A percentile compares a stretch with the other conserved stretches of the same genome.
These are phyloP conservation scores for Kwoniella botswanensis DNA, from an alignment of 768 basidiomycete species.

Conservation along the genomic window DNA sequence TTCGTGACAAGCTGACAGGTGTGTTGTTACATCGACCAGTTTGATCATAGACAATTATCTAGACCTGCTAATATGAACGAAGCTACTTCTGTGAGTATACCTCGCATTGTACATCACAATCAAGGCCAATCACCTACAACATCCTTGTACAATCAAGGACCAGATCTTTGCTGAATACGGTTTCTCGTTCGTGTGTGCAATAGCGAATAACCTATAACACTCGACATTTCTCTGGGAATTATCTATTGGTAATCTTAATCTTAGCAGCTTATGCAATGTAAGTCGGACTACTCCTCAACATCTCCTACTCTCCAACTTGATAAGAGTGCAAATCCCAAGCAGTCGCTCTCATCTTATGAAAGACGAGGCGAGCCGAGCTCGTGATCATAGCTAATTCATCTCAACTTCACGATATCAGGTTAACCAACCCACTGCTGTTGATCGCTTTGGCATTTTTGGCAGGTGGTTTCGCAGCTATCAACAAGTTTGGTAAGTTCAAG, in stretches of 20 bases:
- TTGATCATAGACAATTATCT: slow-evolving; percentile 57
- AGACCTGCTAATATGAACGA: slow-evolving; percentile 58
- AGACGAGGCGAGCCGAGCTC: too few relatives aligned
- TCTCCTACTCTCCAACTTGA: too few relatives aligned
- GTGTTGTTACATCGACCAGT: slow-evolving; percentile 31
- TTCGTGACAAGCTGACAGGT: neutral
- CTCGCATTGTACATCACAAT: neutral
- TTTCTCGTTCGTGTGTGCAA: too few relatives aligned
- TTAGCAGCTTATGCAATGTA: slow-evolving; percentile 84
- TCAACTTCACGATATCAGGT: slow-evolving; percentile 59
- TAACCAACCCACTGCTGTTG: slow-evolving; percentile 79
- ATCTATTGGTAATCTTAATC: slow-evolving; percentile 84
- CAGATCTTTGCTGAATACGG: too few relatives aligned
- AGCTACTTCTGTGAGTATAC: slow-evolving; percentile 50
- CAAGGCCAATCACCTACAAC: too few relatives aligned
- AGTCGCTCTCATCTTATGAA: too few relatives aligned
- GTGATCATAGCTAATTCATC: too few relatives aligned
- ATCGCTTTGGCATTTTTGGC: slow-evolving; percentile 83
- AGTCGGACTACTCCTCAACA: slow-evolving; percentile 46
- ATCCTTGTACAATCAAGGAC: too few relatives aligned
- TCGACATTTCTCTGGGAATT: slow-evolving; percentile 71
- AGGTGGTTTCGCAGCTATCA: slow-evolving; percentile 88
- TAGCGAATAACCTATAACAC: slow-evolving; percentile 95
- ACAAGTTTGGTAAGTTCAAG: slow-evolving; percentile 77
- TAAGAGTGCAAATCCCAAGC: too few relatives aligned